Conservation (phyloP, 495 filamentous ascomycete genomes). For the Achaetomiella virescens region DNA sequence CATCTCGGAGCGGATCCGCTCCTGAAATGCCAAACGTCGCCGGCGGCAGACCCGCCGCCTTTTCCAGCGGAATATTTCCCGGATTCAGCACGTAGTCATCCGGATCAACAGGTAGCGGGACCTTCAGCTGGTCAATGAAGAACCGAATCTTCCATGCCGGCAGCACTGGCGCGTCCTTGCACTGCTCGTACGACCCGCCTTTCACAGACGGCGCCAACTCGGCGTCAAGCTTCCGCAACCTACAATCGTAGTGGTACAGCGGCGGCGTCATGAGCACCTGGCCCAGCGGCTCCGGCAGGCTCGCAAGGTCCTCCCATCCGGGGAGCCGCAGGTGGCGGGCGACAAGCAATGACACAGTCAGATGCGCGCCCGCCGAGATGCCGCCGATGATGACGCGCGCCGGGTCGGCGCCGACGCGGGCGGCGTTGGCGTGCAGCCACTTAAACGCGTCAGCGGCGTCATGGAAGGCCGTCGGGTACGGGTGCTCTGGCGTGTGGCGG, state of each 20-base stretch:
- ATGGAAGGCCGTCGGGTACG: conserved; percentile 39
- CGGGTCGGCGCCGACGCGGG: conserved; percentile 29
- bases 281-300: conserved; percentile 16
- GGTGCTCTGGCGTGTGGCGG: conserved; percentile 42
- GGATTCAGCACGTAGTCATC: conserved; percentile 31
- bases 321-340: conserved; percentile 7
- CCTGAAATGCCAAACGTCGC: conserved; percentile 43
- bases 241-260: conserved; percentile 36
- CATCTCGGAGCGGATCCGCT: conserved; percentile 42
- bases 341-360: conserved; percentile 36
- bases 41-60: conserved; percentile 37
- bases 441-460: conserved; percentile 44
- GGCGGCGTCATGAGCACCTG: conserved; percentile 43
- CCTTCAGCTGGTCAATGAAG: conserved; percentile 31
- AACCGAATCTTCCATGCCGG: conserved; percentile 27
- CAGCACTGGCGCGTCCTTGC: conserved; percentile 36
- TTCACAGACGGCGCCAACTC: neutral
- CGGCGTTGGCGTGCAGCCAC: conserved; percentile 38
- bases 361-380: conserved; percentile 41
- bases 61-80: conserved; percentile 33
- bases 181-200: conserved; percentile 37
- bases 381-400: conserved; percentile 41
- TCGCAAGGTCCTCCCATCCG: conserved; percentile 28
- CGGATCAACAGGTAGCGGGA: neutral
- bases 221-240: conserved; percentile 20